phyloP scores from a whole-genome alignment of 2,329 filamentous ascomycete genomes.

The Paecilomyces fulvus region DNA sequence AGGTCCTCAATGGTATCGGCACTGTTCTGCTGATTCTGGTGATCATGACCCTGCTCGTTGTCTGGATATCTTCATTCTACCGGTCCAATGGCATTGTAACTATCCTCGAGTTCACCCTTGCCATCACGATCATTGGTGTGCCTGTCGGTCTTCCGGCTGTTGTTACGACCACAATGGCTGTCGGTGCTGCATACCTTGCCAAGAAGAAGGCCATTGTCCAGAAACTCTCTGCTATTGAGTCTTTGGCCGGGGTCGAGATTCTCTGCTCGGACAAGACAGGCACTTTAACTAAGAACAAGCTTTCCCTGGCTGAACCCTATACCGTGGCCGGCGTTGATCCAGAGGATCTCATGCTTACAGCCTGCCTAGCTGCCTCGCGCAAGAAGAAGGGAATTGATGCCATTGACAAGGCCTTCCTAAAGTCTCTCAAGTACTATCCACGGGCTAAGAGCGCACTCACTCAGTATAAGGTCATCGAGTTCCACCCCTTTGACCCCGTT shows the following conservation, averaged over 20 bases:
- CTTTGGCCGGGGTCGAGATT: conserved; percentile 84
- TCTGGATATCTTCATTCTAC: conserved; percentile 85
- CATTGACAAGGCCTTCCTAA: conserved; percentile 91
- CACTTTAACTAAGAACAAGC: conserved; percentile 89
- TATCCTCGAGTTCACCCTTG: conserved; percentile 77
- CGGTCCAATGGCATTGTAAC: conserved; percentile 70
- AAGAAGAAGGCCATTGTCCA: conserved; percentile 92
- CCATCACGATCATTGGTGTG: conserved; percentile 85
- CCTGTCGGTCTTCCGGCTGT: conserved; percentile 88
- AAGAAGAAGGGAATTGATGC: conserved; percentile 96
- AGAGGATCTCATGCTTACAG: conserved; percentile 86
- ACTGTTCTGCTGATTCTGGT: conserved; percentile 72
- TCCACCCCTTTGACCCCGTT: conserved; percentile 83
- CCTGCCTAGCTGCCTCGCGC: conserved; percentile 78
- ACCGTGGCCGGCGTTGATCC: conserved; percentile 72
- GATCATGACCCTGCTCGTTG: conserved; percentile 67
- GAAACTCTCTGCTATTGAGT: conserved; percentile 87
- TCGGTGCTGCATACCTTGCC: conserved; percentile 82
- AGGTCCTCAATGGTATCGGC: conserved; percentile 81
- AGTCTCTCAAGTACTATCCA: conserved; percentile 73
- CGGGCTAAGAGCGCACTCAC: conserved; percentile 69
- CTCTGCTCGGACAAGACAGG: conserved; percentile 93
- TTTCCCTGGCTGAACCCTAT: conserved; percentile 78
- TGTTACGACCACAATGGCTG: conserved; percentile 91
- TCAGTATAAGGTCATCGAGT: conserved; percentile 78